A percentile compares a stretch with the other conserved stretches of the same genome.
These are phyloP conservation scores for Geranium incanum DNA, from an alignment of 441 rosid genomes.

Conservation along the genomic window DNA sequence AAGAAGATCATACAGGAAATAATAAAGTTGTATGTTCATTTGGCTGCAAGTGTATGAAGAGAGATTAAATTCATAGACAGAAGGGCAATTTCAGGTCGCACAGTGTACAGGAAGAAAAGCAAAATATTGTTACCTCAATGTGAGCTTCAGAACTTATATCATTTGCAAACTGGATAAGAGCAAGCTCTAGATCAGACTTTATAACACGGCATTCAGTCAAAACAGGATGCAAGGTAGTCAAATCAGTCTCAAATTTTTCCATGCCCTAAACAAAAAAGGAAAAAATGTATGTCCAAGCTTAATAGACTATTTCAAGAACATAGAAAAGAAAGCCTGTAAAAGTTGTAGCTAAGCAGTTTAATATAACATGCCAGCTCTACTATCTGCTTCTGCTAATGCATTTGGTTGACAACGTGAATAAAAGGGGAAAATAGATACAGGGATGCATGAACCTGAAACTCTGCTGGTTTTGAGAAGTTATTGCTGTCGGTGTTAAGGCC, in stretches of 20 bases:
- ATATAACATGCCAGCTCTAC: background rate
- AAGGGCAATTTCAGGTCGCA: too few relatives aligned
- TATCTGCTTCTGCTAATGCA: background rate
- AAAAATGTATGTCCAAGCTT: background rate
- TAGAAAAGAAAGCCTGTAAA: background rate
- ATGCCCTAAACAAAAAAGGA: slow-evolving; percentile 46
- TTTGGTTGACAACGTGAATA: background rate
- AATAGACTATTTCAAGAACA: background rate
- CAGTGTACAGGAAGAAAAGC: slow-evolving; percentile 8
- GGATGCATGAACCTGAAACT: slow-evolving; percentile 54
- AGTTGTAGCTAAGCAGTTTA: background rate
- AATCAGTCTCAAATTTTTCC: slow-evolving; percentile 55
- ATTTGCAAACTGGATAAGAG: slow-evolving; percentile 81
- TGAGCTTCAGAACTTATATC: slow-evolving; percentile 96
- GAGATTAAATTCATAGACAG: too few relatives aligned
- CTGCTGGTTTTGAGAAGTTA: slow-evolving; percentile 70
- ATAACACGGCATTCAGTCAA: slow-evolving; percentile 86
- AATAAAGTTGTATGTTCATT: background rate
- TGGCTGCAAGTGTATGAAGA: background rate
- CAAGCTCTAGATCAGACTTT: slow-evolving; percentile 76
- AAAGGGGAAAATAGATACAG: background rate
- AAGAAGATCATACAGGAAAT: background rate
- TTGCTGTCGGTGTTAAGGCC: slow-evolving; percentile 85
- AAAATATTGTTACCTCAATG: slow-evolving; percentile 49
- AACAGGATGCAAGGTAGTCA: slow-evolving; percentile 69